Conservation (phyloP, 345 rosid species). For the Moricandia arvensis region DNA sequence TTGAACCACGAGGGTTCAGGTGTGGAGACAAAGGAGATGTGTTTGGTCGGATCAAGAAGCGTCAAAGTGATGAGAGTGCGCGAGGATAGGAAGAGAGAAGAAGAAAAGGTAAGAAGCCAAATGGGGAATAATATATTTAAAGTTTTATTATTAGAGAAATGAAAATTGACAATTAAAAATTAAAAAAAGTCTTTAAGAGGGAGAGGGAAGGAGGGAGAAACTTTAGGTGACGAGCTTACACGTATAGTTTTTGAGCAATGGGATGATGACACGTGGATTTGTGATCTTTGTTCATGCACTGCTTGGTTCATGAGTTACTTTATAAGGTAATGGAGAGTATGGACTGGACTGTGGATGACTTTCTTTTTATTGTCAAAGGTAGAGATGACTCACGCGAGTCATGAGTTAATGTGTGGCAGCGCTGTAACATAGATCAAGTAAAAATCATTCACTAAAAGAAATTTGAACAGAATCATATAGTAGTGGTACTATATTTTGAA, state of each 20-base stretch:
- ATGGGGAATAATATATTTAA: slow-evolving; percentile 15
- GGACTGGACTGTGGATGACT: neutral
- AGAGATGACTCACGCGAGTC: neutral
- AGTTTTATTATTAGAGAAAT: neutral
- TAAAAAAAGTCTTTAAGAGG: neutral
- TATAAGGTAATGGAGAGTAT: neutral
- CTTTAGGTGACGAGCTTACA: slow-evolving; percentile 20
- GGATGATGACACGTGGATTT: slow-evolving; percentile 18
- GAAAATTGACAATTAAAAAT: slow-evolving; percentile 5
- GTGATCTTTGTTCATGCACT: neutral
- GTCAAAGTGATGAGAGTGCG: slow-evolving; percentile 3
- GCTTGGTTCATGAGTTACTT: slow-evolving; percentile 5
- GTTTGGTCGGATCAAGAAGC: slow-evolving; percentile 18
- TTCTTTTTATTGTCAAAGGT: neutral
- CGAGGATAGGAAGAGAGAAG: neutral
- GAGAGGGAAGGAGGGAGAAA: neutral
- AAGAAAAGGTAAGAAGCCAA: neutral
- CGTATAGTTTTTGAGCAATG: neutral
- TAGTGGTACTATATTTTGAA: too few species aligned
- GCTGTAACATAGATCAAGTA: neutral
- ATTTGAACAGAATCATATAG: too few species aligned
- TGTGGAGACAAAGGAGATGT: neutral
- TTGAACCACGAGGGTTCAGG: neutral
- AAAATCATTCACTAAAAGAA: neutral
- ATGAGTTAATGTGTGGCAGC: neutral